Evolutionary conservation across 352 stramenopile genomes (phyloP).

Genomic region (Phytopythium kandeliae): DNA sequence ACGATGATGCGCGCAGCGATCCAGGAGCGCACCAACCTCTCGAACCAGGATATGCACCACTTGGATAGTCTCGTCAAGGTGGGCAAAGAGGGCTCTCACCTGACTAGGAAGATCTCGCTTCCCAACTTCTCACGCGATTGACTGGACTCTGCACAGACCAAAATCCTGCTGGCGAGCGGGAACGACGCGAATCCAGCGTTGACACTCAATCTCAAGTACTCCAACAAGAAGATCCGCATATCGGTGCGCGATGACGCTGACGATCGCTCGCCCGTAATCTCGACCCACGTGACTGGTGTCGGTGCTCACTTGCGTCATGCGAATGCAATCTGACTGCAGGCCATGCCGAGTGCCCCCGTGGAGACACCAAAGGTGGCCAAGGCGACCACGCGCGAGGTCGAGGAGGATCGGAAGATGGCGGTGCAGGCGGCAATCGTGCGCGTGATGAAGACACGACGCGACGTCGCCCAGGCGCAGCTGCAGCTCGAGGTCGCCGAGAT

Average conservation of each 20-base stretch:
- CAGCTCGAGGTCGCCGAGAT: constrained; percentile 65
- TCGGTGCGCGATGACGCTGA: constrained; percentile 18
- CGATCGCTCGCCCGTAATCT: neutral
- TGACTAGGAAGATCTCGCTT: neutral
- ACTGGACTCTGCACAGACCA: constrained; percentile 18
- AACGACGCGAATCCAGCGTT: constrained; percentile 24
- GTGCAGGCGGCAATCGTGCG: constrained; percentile 81
- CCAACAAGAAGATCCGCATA: constrained; percentile 42
- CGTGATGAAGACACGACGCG: constrained; percentile 76
- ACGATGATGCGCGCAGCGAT: constrained; percentile 32
- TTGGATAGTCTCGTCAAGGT: constrained; percentile 75
- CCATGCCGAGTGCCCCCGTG: constrained; percentile 57
- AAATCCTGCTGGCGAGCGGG: constrained; percentile 26
- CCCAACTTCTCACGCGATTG: neutral
- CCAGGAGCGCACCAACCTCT: constrained; percentile 49
- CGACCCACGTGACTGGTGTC: no score
- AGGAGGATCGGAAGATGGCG: constrained; percentile 87
- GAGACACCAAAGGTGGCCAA: constrained; percentile 59
- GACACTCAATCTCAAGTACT: constrained; percentile 38
- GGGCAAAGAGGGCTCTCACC: neutral
- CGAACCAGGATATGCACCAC: constrained; percentile 59
- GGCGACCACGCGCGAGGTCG: constrained; percentile 55
- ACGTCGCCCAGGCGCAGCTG: constrained; percentile 60
- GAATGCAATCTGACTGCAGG: neutral
- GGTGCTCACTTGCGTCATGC: no score